Evolutionary conservation across 495 filamentous ascomycete species (phyloP), one percentile per base, ranked within the genome.

Genomic region (Penicillium angulare): DNA sequence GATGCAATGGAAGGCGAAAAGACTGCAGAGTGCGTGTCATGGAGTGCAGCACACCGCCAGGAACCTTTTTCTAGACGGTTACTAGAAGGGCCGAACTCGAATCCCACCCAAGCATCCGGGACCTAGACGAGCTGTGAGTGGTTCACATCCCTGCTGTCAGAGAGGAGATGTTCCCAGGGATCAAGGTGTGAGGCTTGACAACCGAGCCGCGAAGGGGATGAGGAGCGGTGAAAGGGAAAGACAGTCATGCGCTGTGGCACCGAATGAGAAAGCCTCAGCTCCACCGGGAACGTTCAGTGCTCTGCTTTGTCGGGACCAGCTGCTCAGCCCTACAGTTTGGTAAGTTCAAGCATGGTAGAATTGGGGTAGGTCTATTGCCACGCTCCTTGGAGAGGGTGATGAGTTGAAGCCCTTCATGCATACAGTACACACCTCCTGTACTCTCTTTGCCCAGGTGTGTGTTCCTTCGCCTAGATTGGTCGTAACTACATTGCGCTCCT

Each of bases 11-110:
- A 49, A 26, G n/a, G 21, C 20, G 29, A 36, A 12, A n/a, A 7
- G 17, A 24, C 45, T 38, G 21, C 16, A 40, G 36, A 18, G 35
- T 53, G 50, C 50, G 44, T 53, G 50, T 52, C 50, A 52, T 52
- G 34, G 40, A 46, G 34, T 54, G 56, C 56, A 55, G 50, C 48
- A 17, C 58, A 65, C 61, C 61, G 61, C 61, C 61, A 65, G 61
- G 61, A 53, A 65, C 61, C 47, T 64, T 44, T 55, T 66, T 67
- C 59, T 60, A 63, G 61, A 63, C 59, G 57, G 57, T 64, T 53
- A 60, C 55, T 63, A 61, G 65, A 65, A 67, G 47, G 48, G 46
- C 61, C 47, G 15, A 47, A 50, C 48, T 50, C 47, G 46, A 54
- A 55, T 55, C 44, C 47, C 43, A 59, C 42, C 53, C 60, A 59